Evolutionary conservation across 352 stramenopile species (phyloP), one percentile per base, ranked within the genome.

Genomic region (Pythium grandisporangium): DNA sequence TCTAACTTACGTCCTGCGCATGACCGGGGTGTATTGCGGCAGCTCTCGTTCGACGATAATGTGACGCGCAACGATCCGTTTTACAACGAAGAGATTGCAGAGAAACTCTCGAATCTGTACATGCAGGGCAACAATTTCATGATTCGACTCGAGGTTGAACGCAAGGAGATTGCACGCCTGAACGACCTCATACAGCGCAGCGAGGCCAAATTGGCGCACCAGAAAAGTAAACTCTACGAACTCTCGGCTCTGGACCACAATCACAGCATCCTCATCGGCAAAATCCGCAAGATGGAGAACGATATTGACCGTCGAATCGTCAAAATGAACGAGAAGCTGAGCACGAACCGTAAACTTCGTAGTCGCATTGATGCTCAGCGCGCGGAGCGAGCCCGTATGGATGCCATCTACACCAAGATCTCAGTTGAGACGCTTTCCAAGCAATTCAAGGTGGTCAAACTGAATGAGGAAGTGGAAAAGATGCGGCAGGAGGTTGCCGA

Each of bases 61-160:
- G 64, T 70, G 22, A 60, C 64, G 2, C 70, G 78, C 6, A 63
- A 84, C 13, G 70, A 92, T 25, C 78, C 78, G 24, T 87, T 80
- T 43, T 84, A 79, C 58, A 89, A 89, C 32, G 68, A 87, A 1
- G 57, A 73, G 17, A 61, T 70, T 1, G 70, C 70, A 35, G 75
- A 87, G 34, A 86, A 89, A 55, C 57, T 92, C 27, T 85, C 70
- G 12, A 73, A 86, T 26, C 14, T 92, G 40, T 84, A 88, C 20
- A 19, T 78, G 8, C 70, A 92, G 50, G 78, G 74, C 26, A 92
- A 89, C 58, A 86, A 92, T 42, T 70, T 84, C 20, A 82, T 88
- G 73, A 63, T 84, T 34, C 74, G 76, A 2, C 42, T 92, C 24
- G 75, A 87, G 45, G 50, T 92, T 6, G 75, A 86, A 51, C 66